A percentile compares a stretch with the other conserved stretches of the same genome.
Conservation (phyloP, 371 early-diverging fungal species). For the Mortierella sp. region DNA sequence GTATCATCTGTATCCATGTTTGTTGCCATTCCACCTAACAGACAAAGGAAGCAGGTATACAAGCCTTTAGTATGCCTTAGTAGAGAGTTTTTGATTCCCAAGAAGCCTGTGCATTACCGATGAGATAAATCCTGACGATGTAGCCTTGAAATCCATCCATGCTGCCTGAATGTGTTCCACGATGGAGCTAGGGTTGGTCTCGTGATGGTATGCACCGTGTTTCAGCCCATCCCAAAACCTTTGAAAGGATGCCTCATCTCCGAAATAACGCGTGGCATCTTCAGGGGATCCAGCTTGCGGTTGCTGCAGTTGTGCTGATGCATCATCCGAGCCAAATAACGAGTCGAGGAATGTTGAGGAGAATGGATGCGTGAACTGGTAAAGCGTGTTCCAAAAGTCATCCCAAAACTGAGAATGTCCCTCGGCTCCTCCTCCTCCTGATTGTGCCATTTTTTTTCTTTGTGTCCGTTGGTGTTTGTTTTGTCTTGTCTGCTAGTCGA, state of each 20-base stretch:
- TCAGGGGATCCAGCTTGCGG: background rate
- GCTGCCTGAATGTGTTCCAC: constrained; percentile 24
- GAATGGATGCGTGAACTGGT: constrained; percentile 53
- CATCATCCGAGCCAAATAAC: constrained; percentile 13
- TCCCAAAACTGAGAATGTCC: constrained; percentile 39
- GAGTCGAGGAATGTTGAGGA: constrained; percentile 51
- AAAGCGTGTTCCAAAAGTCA: constrained; percentile 53
- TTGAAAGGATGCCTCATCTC: constrained; percentile 27
- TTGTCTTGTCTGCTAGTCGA: background rate
- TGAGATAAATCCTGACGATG: constrained; percentile 27
- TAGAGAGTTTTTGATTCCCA: too few relatives aligned
- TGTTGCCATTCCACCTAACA: constrained; percentile 49
- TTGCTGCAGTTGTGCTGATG: constrained; percentile 3
- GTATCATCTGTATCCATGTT: constrained; percentile 48
- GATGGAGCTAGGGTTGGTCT: background rate
- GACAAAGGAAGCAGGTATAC: background rate
- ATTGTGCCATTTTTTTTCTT: background rate
- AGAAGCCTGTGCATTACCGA: constrained; percentile 19
- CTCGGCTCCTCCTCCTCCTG: background rate
- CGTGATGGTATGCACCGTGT: constrained; percentile 7
- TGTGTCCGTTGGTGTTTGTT: background rate
- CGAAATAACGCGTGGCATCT: constrained; percentile 9
- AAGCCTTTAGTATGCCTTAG: too few relatives aligned
- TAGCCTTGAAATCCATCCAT: constrained; percentile 33
- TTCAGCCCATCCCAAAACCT: constrained; percentile 41